Evolutionary conservation across 768 basidiomycete species (phyloP).

Genomic region (Tulasnella sp.): DNA sequence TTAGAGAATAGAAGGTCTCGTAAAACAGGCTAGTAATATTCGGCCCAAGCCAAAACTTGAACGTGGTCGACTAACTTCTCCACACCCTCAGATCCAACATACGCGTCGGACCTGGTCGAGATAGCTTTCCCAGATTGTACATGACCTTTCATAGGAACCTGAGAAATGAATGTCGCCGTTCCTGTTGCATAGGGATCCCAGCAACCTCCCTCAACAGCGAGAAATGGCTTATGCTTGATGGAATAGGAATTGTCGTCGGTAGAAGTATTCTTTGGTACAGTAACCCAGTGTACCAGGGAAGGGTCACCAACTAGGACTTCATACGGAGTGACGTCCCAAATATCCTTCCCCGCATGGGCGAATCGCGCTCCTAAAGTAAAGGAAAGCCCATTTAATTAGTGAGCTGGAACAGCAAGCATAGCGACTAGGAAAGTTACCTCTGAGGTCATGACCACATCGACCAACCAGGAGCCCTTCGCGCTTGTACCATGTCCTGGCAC

Average conservation of each 20-base stretch:
- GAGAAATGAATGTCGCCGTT: background rate
- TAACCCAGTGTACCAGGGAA: background rate
- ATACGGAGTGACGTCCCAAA: background rate
- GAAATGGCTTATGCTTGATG: background rate
- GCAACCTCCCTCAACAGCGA: background rate
- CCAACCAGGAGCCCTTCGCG: background rate
- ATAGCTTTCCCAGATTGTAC: background rate
- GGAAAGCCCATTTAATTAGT: background rate
- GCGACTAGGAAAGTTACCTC: background rate
- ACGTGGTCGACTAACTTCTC: background rate
- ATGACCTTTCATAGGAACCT: background rate
- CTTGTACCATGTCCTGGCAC: background rate
- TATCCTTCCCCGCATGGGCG: background rate
- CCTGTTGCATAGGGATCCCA: background rate
- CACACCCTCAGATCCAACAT: background rate
- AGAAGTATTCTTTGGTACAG: background rate
- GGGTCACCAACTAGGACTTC: background rate
- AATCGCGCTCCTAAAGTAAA: background rate
- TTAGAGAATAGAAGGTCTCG: too few species aligned
- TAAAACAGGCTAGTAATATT: background rate
- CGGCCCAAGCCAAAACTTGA: background rate
- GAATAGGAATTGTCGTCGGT: background rate
- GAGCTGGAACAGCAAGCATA: background rate
- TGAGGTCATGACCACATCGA: background rate
- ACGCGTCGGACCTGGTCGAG: background rate